phyloP scores from a whole-genome alignment of 2,329 filamentous ascomycete species.

The Pezicula rhizophila region DNA sequence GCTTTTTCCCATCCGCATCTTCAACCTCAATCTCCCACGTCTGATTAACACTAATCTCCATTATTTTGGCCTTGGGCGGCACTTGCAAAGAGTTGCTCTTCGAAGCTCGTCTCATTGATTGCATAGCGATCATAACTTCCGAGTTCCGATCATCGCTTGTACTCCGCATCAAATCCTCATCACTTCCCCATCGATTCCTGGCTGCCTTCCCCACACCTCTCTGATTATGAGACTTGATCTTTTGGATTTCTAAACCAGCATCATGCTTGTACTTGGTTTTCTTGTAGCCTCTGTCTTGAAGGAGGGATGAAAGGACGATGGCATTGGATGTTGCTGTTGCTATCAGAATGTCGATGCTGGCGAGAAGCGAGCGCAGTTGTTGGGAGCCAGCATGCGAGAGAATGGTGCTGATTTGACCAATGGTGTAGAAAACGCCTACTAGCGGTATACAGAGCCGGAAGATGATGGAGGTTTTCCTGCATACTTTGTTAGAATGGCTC shows the following conservation, averaged over 20 bases:
- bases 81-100: constrained; percentile 24
- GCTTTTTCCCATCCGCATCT: not conserved
- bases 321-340: constrained; percentile 84
- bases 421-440: constrained; percentile 68
- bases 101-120: not conserved
- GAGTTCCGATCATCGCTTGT: constrained; percentile 4
- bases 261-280: constrained; percentile 69
- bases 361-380: constrained; percentile 79
- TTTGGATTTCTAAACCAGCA: constrained; percentile 27
- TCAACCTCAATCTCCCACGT: constrained; percentile 21
- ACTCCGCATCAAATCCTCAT: constrained; percentile 78
- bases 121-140: not conserved
- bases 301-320: constrained; percentile 82
- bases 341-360: constrained; percentile 82
- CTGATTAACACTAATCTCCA: constrained; percentile 19
- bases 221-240: constrained; percentile 37
- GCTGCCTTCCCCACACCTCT: not conserved
- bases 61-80: constrained; percentile 25
- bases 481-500: constrained; percentile 1
- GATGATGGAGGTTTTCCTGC: constrained; percentile 70
- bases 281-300: constrained; percentile 83
- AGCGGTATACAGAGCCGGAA: constrained; percentile 79
- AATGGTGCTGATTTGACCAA: constrained; percentile 70
- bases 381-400: constrained; percentile 65
- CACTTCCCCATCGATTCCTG: constrained; percentile 64